Evolutionary conservation across 148 eudicot genomes (phyloP).

Genomic region (Beta vulgaris): DNA sequence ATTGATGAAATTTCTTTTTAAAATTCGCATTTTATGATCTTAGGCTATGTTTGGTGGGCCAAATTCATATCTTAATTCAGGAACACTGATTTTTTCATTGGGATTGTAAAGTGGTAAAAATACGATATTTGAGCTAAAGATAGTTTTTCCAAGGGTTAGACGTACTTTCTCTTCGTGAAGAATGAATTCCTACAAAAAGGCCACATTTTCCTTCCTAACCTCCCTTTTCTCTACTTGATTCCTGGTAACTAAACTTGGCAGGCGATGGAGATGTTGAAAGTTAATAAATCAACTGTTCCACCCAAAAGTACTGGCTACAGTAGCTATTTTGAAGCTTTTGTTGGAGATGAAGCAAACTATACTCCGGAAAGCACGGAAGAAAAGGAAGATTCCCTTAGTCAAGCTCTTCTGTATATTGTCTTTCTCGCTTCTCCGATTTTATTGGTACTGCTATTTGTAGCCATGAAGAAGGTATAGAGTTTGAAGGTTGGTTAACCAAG

Average conservation of each 20-base stretch:
- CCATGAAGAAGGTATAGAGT: constrained; percentile 38
- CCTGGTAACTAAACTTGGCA: constrained; percentile 30
- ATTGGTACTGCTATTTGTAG: constrained; percentile 54
- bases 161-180: no score
- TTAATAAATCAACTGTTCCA: constrained; percentile 36
- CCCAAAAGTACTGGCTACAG: constrained; percentile 55
- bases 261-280: constrained; percentile 95
- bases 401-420: constrained; percentile 57
- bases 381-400: constrained; percentile 40
- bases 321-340: constrained; percentile 76
- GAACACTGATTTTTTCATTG: not conserved
- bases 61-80: not conserved
- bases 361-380: constrained; percentile 32
- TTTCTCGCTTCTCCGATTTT: constrained; percentile 69
- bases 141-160: no score
- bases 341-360: constrained; percentile 43
- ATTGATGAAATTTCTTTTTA: not conserved
- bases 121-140: no score
- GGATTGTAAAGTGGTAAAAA: no score
- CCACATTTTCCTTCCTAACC: no score
- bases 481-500: not conserved
- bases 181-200: no score
- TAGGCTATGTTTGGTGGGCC: not conserved
- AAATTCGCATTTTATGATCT: not conserved
- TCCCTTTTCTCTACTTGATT: no score